Evolutionary conservation across 2,329 filamentous ascomycete genomes (phyloP).

Genomic region (Verticillium tricorpus): DNA sequence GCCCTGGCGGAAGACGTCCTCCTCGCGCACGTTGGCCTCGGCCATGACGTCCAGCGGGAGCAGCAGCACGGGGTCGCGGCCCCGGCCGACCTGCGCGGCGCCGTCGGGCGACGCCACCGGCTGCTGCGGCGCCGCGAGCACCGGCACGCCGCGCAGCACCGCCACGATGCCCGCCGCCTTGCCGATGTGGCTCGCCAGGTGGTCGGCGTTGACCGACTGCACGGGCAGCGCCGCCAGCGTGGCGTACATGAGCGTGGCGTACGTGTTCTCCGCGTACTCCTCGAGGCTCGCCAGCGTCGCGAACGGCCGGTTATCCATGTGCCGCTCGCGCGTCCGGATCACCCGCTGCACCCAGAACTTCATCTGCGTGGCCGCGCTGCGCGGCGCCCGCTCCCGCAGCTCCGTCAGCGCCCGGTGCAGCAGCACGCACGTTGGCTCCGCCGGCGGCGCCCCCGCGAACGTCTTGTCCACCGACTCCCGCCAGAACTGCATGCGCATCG

Average conservation of each 20-base stretch:
- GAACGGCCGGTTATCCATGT: slow-evolving; percentile 81
- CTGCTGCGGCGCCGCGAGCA: slow-evolving; percentile 75
- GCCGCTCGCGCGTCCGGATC: slow-evolving; percentile 74
- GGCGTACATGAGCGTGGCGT: slow-evolving; percentile 87
- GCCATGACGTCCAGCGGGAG: slow-evolving; percentile 90
- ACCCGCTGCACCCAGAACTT: slow-evolving; percentile 74
- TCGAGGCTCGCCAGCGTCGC: slow-evolving; percentile 69
- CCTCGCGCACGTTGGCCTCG: slow-evolving; percentile 73
- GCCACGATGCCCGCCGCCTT: slow-evolving; percentile 89
- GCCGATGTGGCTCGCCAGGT: slow-evolving; percentile 90
- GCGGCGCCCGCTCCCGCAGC: slow-evolving; percentile 33
- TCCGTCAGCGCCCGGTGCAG: slow-evolving; percentile 68
- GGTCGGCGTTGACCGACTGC: slow-evolving; percentile 79
- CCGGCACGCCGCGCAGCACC: slow-evolving; percentile 78
- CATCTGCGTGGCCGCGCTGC: slow-evolving; percentile 42
- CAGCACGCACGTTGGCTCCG: slow-evolving; percentile 86
- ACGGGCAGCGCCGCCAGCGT: slow-evolving; percentile 76
- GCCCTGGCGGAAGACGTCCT: slow-evolving; percentile 81
- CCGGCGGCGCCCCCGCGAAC: slow-evolving; percentile 73
- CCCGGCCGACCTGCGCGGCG: slow-evolving; percentile 13
- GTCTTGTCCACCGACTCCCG: slow-evolving; percentile 76
- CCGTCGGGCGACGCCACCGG: slow-evolving; percentile 38
- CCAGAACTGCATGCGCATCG: slow-evolving; percentile 94
- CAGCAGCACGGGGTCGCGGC: slow-evolving; percentile 55
- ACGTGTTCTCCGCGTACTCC: slow-evolving; percentile 89